Conservation (phyloP, 2,329 filamentous ascomycete genomes). For the Colletotrichum scovillei region DNA sequence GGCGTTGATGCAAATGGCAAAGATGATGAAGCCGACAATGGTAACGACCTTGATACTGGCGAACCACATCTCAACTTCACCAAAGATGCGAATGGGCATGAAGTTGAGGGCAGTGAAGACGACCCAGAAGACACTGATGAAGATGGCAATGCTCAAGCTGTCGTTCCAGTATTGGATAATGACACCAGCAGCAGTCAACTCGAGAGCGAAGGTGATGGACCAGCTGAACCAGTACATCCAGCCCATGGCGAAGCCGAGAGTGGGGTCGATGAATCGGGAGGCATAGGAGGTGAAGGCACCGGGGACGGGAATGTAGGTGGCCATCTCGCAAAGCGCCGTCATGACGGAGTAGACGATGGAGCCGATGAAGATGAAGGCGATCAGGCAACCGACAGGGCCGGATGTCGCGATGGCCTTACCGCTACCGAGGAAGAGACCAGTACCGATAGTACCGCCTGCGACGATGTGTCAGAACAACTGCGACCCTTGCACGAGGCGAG, state of each 20-base stretch:
- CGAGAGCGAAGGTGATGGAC: conserved; percentile 78
- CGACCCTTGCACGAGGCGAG: not conserved
- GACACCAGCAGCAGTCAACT: conserved; percentile 77
- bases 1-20: conserved; percentile 79
- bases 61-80: conserved; percentile 84
- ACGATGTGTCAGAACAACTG: conserved; percentile 5
- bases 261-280: conserved; percentile 78
- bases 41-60: conserved; percentile 82
- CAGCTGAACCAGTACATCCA: conserved; percentile 89
- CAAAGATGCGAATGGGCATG: conserved; percentile 78
- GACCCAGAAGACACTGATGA: conserved; percentile 79
- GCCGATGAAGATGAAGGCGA: conserved; percentile 78
- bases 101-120: conserved; percentile 77
- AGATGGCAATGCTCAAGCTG: conserved; percentile 73
- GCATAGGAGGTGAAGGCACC: conserved; percentile 84
- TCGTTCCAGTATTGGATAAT: conserved; percentile 82
- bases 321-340: conserved; percentile 77
- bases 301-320: conserved; percentile 80
- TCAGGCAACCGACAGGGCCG: conserved; percentile 74
- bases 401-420: conserved; percentile 71
- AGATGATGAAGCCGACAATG: conserved; percentile 80
- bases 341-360: conserved; percentile 82
- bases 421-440: conserved; percentile 77
- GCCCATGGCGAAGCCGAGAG: conserved; percentile 81
- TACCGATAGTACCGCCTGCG: conserved; percentile 72